Evolutionary conservation across 2,329 filamentous ascomycete species (phyloP).

Genomic region (Penicillium rolfsii): DNA sequence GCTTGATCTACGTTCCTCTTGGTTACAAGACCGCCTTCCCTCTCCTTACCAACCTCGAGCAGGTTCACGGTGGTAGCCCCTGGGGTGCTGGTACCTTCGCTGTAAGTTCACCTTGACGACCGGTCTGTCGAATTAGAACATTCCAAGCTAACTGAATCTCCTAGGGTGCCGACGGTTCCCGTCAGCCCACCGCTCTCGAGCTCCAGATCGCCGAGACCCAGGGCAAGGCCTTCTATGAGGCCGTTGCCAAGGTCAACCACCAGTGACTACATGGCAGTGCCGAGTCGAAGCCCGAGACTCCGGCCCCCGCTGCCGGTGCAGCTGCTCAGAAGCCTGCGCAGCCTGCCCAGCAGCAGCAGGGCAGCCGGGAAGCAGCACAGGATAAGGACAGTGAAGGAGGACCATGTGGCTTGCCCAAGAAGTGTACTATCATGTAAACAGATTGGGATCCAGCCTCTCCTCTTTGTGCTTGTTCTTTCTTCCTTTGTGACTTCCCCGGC

Average conservation of each 20-base stretch:
- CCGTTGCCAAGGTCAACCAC: slow-evolving; percentile 69
- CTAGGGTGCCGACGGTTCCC: slow-evolving; percentile 71
- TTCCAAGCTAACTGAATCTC: slow-evolving; percentile 15
- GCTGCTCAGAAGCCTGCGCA: slow-evolving; percentile 31
- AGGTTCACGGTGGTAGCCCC: slow-evolving; percentile 82
- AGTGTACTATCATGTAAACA: slow-evolving; percentile 69
- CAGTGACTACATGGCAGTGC: slow-evolving; percentile 76
- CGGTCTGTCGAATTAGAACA: slow-evolving; percentile 1
- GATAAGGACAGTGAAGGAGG: slow-evolving; percentile 58
- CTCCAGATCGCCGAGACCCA: slow-evolving; percentile 78
- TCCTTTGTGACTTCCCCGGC: slow-evolving; percentile 16
- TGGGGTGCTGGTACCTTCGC: slow-evolving; percentile 96
- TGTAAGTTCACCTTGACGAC: slow-evolving; percentile 45
- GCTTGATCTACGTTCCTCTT: slow-evolving; percentile 93
- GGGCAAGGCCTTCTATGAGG: slow-evolving; percentile 81
- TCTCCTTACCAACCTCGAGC: slow-evolving; percentile 69
- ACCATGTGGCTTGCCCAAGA: slow-evolving; percentile 75
- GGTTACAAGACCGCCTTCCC: slow-evolving; percentile 83
- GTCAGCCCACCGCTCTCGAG: slow-evolving; percentile 76
- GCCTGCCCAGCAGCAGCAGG: slow-evolving; percentile 34
- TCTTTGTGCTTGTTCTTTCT: slow-evolving; percentile 16
- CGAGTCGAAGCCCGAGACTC: slow-evolving; percentile 35
- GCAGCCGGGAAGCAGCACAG: slow-evolving; percentile 42
- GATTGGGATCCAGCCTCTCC: slow-evolving; percentile 23
- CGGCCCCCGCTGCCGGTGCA: slow-evolving; percentile 33